Evolutionary conservation across 306 rosid species (phyloP).

Genomic region (Medicago truncatula): DNA sequence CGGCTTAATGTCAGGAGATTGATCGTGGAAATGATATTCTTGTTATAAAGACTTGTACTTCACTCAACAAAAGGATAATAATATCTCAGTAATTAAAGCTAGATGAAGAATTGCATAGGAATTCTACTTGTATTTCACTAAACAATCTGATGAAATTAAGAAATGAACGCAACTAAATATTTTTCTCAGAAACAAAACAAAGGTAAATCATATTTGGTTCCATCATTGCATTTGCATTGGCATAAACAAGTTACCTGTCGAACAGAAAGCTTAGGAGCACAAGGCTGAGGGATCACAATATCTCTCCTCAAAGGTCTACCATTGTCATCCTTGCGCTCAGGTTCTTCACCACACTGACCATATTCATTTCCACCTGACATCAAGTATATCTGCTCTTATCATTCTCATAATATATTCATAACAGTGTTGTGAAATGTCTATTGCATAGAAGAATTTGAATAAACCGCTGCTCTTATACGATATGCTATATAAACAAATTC

Average conservation of each 20-base stretch:
- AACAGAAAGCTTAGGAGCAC: slow-evolving; percentile 89
- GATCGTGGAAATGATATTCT: neutral
- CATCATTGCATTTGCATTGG: slow-evolving; percentile 7
- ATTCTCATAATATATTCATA: slow-evolving; percentile 30
- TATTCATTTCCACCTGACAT: slow-evolving; percentile 94
- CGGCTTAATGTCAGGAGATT: neutral
- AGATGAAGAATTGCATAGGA: neutral
- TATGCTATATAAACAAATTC: no score
- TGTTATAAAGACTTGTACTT: neutral
- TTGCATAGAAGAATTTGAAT: no score
- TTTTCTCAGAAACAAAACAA: slow-evolving; percentile 7
- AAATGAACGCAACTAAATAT: neutral
- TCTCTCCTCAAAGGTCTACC: slow-evolving; percentile 88
- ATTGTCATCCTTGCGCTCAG: slow-evolving; percentile 86
- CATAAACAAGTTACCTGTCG: slow-evolving; percentile 63
- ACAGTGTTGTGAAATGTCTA: neutral
- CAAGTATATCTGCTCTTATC: slow-evolving; percentile 39
- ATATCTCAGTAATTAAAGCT: neutral
- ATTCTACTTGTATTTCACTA: neutral
- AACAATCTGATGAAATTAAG: neutral
- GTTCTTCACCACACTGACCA: slow-evolving; percentile 99
- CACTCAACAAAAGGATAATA: neutral
- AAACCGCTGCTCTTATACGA: no score
- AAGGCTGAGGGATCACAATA: slow-evolving; percentile 88
- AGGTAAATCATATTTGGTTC: slow-evolving; percentile 2